Base-by-base conservation (phyloP, 2,329 filamentous ascomycete genomes). In the Juglanconis juglandina region DNA sequence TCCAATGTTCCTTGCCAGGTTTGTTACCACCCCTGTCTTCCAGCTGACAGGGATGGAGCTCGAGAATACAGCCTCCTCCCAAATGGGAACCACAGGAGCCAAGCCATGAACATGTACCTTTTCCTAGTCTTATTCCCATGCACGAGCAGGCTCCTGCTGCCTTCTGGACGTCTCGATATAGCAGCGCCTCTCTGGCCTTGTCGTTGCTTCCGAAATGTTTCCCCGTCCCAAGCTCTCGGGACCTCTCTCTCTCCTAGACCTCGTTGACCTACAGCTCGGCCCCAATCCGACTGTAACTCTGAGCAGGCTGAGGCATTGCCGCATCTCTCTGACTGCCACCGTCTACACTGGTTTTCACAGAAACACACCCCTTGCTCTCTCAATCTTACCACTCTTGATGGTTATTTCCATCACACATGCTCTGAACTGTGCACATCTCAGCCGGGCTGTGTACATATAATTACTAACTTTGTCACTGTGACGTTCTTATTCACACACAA, bases 391-490 rank as follows among this genome's bases (percentile, higher is more conserved):
- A 64, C 63, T 67, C 61, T 66, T 68, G 64, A 66, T 65, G 65
- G 66, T 71, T 69, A 67, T 68, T 69, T 68, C 68, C 64, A 69
- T 69, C 52, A 68, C 66, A 70, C 68, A 66, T 64, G 67, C 67
- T 68, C 66, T 71, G 69, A 67, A 70, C 68, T 67, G 64, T 66
- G 65, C 64, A 67, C 66, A 60, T 72, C 47, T 71, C 70, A 74
- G 72, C 74, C 66, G 73, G 77, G 77, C 77, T 79, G 78, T 79
- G 77, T 74, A 58, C 60, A 58, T 62, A 59, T 44, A 50, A 70
- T 72, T 76, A 72, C 75, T 74, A 77, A 77, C 71, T 77, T 76
- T 76, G 76, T 72, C 64, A 68, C 66, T 67, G 66, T 70, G 69
- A 69, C 72, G 73, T 76, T 75, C 74, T 73, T 68, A 73, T 76